A percentile compares a stretch with the other conserved stretches of the same genome.
These are phyloP conservation scores for Yamadazyma pseudoaaseri DNA, from an alignment of 1,139 yeast species.

Conservation along the genomic window DNA sequence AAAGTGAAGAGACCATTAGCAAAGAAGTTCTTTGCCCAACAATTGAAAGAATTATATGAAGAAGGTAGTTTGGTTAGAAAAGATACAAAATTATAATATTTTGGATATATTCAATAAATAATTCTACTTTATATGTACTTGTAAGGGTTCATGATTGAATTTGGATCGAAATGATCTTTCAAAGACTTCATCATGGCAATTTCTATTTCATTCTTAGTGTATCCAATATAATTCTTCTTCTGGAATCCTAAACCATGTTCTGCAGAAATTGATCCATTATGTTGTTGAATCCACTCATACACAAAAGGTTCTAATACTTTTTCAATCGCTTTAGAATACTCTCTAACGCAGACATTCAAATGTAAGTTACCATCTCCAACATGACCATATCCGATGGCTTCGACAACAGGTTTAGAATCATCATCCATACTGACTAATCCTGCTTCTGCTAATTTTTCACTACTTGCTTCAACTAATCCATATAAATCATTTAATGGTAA, in stretches of 20 bases:
- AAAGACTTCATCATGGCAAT: slow-evolving; percentile 71
- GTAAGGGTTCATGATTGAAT: slow-evolving; percentile 88
- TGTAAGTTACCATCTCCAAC: slow-evolving; percentile 96
- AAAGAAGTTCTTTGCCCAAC: slow-evolving; percentile 25
- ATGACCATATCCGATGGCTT: slow-evolving; percentile 93
- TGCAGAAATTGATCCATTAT: slow-evolving; percentile 88
- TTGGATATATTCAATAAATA: neutral
- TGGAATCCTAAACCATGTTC: slow-evolving; percentile 98
- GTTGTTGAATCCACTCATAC: slow-evolving; percentile 77
- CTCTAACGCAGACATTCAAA: slow-evolving; percentile 86
- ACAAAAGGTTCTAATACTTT: slow-evolving; percentile 84
- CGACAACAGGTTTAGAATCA: slow-evolving; percentile 69
- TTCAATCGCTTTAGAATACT: slow-evolving; percentile 76
- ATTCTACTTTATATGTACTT: slow-evolving; percentile 54
- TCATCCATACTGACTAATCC: slow-evolving; percentile 68
- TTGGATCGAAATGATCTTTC: slow-evolving; percentile 84
- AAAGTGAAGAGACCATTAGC: slow-evolving; percentile 42
- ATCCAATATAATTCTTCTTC: slow-evolving; percentile 83
- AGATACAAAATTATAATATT: slow-evolving; percentile 6
- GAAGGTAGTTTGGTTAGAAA: slow-evolving; percentile 25
- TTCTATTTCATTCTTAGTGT: slow-evolving; percentile 72
- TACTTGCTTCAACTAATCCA: slow-evolving; percentile 73
- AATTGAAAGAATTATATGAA: slow-evolving; percentile 22
- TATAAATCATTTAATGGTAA: slow-evolving; percentile 79
- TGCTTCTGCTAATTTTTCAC: slow-evolving; percentile 52